Evolutionary conservation across 768 basidiomycete species (phyloP), one percentile per base, ranked within the genome.

Genomic region (Pleurotus citrinopileatus): DNA sequence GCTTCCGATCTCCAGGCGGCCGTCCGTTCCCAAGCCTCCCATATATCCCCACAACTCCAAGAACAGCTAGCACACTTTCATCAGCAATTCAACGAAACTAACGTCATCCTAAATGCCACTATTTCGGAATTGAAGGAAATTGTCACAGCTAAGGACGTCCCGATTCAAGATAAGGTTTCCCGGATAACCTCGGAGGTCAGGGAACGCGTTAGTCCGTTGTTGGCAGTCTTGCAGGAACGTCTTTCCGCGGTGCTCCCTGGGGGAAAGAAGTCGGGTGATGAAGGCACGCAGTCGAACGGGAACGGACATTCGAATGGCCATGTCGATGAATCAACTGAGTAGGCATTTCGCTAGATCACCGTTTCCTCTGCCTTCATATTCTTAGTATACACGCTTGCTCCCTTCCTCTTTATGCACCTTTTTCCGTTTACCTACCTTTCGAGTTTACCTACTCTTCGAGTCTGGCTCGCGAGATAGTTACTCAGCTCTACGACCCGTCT

Each of bases 1-100:
- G 61, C 64, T 27, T 54, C 58, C 9, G 48, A 51, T n/a, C 27
- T 54, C 36, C 53, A 53, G 25, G 46, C 56, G 25, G 65, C 68
- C 15, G 54, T 74, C 12, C 63, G 71, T n/a, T 66, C 62, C 46
- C 70, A 72, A 1, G 65, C 72, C 10, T 60, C 73, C 4, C 71
- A 72, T 17, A 53, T 75, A 37, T 73, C 73, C 45, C 62, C 71
- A 13, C 73, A 79, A 36, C 73, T 88, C 8, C 85, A 84, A 36
- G 71, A 80, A 0, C 80, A 83, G n/a, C 71, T 89, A 56, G 70
- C 80, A 0, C 80, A 83, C 17, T 71, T 89, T 57, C 80, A 86
- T 45, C 76, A 83, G 25, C 73, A 79, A 10, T 84, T 82, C 55
- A 68, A 75, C 10, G 82, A 84, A 26, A 64, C 89, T 37, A 72